These are phyloP conservation scores for Cladophialophora psammophila DNA, from an alignment of 2,329 filamentous ascomycete species.

Conservation along the genomic window DNA sequence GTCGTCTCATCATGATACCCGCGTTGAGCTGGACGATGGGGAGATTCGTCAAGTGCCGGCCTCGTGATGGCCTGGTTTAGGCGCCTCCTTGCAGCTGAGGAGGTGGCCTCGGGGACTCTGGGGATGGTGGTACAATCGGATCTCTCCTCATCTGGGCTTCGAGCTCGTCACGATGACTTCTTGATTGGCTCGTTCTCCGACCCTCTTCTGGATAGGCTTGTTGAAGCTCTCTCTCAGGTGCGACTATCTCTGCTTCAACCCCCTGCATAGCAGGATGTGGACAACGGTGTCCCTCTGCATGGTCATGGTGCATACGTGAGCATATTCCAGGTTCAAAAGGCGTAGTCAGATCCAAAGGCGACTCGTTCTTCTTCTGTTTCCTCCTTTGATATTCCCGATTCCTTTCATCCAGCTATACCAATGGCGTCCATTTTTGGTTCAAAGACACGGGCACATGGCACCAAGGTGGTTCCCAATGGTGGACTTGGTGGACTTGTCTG, in stretches of 20 bases:
- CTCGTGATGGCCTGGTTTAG: conserved; percentile 34
- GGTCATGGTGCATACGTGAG: conserved; percentile 5
- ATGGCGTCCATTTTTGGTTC: conserved; percentile 33
- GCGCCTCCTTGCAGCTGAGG: conserved; percentile 17
- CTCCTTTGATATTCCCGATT: neutral
- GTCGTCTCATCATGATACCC: conserved; percentile 27
- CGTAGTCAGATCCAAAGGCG: neutral
- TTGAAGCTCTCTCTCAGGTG: conserved; percentile 18
- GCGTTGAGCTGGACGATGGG: neutral
- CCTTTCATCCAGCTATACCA: conserved; percentile 1
- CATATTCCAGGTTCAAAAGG: neutral
- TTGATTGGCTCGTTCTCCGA: conserved; percentile 21
- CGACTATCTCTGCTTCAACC: conserved; percentile 27
- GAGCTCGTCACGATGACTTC: neutral
- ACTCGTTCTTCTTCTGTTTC: neutral
- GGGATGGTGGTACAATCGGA: conserved; percentile 10
- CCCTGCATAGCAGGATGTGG: neutral
- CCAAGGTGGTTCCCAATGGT: conserved; percentile 27
- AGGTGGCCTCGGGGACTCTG: conserved; percentile 1
- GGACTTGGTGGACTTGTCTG: conserved; percentile 31
- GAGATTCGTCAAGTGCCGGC: conserved; percentile 16
- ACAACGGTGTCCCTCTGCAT: conserved; percentile 1
- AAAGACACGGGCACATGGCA: conserved; percentile 6
- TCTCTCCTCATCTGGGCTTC: conserved; percentile 5
- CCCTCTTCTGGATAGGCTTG: conserved; percentile 8